Percentiles rank a stretch among this genome's conserved stretches.
phyloP scores from a whole-genome alignment of 1,139 yeast species.

The Pichia sp. region DNA sequence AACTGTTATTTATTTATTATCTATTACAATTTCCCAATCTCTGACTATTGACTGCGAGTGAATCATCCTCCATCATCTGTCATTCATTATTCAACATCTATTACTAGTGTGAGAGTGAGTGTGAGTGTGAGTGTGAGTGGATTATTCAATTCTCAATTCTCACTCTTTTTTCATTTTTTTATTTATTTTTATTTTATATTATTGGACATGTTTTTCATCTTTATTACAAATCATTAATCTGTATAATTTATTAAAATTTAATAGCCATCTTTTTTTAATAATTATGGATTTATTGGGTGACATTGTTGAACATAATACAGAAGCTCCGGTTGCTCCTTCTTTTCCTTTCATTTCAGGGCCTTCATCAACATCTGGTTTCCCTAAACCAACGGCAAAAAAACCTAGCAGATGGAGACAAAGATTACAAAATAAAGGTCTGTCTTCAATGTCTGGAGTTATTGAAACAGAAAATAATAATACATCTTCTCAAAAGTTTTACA shows the following conservation, averaged over 20 bases:
- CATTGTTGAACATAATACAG: constrained; percentile 57
- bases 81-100: too few species aligned
- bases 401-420: constrained; percentile 20
- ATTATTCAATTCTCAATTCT: not conserved
- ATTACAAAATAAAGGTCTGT: constrained; percentile 29
- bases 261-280: not conserved
- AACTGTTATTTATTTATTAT: too few species aligned
- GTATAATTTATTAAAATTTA: not conserved
- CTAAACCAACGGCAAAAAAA: constrained; percentile 28
- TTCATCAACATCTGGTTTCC: constrained; percentile 1
- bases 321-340: not conserved
- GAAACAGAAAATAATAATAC: constrained; percentile 9
- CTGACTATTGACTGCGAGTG: too few species aligned
- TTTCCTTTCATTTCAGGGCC: constrained; percentile 2
- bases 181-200: not conserved
- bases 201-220: too few species aligned
- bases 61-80: too few species aligned
- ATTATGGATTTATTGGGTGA: constrained; percentile 69
- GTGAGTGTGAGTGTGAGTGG: too few species aligned
- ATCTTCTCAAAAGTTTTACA: constrained; percentile 9
- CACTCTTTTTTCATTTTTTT: not conserved
- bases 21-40: too few species aligned
- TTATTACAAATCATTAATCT: too few species aligned
- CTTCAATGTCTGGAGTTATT: constrained; percentile 25
- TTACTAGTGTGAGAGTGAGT: too few species aligned